Conservation (phyloP, 2,329 filamentous ascomycete species). For the Bipolaris bicolor region DNA sequence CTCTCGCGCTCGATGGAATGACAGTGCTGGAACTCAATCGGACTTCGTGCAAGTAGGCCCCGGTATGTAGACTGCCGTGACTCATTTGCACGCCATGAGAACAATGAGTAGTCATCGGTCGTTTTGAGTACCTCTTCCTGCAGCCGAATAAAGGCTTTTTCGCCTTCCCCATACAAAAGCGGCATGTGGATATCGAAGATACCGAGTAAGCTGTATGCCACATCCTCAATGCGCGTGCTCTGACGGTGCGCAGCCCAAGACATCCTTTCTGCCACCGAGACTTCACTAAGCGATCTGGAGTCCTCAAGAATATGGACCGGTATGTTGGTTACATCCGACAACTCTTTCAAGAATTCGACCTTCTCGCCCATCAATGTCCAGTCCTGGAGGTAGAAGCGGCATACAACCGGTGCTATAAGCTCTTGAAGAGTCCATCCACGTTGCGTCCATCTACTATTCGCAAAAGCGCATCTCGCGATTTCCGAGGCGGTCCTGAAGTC, state of each 20-base stretch:
- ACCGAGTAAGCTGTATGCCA: constrained; percentile 39
- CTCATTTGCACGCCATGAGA: constrained; percentile 30
- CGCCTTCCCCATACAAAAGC: constrained; percentile 38
- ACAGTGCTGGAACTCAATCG: constrained; percentile 29
- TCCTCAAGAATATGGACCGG: constrained; percentile 31
- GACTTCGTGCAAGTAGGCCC: constrained; percentile 34
- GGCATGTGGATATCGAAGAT: constrained; percentile 44
- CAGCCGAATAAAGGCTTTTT: constrained; percentile 35
- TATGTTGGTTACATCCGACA: constrained; percentile 35
- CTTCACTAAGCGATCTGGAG: constrained; percentile 19
- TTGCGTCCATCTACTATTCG: constrained; percentile 31
- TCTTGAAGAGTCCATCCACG: constrained; percentile 43
- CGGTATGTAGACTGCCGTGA: constrained; percentile 27
- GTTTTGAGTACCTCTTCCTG: constrained; percentile 39
- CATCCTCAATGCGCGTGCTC: constrained; percentile 38
- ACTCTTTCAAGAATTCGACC: constrained; percentile 28
- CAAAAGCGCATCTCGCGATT: constrained; percentile 22
- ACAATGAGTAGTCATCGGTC: constrained; percentile 38
- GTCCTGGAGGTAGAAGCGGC: constrained; percentile 35
- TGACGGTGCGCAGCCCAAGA: constrained; percentile 37
- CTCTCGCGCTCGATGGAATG: constrained; percentile 31
- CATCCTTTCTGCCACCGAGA: constrained; percentile 37
- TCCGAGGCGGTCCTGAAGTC: constrained; percentile 20
- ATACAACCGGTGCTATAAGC: constrained; percentile 30
- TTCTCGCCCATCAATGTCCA: constrained; percentile 39